Evolutionary conservation across 106 monocot genomes (phyloP), one percentile per base, ranked within the genome.

Genomic region (Phalaenopsis equestris): DNA sequence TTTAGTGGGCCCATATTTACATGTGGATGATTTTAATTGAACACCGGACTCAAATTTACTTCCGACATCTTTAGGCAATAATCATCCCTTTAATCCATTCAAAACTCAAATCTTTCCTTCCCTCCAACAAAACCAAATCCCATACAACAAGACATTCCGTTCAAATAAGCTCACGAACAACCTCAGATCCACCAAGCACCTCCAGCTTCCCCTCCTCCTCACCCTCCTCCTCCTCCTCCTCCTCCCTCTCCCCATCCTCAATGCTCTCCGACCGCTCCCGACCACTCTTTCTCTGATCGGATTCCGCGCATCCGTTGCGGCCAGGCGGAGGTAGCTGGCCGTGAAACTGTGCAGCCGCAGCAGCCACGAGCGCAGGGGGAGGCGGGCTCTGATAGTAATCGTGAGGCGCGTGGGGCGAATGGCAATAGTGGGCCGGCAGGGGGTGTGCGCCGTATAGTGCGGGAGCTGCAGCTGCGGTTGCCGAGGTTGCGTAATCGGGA

Each of bases 401-500:
- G 12, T 52, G 79, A 52, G 52, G 52, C 12, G 14, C 52, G 14
- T 82, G 75, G 38, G 85, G 55, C 5, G 83, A 14, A 23, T 23
- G 11, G 58, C 87, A 87, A 87, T 85, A 91, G 81, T 96, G 93
- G 17, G 88, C 77, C 23, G 61, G 67, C 48, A 77, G 3, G 57
- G 81, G 83, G 43, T 87, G 86, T 72, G 77, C n/a, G 42, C 81
- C 82, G 41, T 84, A 72, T 15, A 88, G 90, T 45, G 80, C 80
- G 14, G 87, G 82, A 3, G 88, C 85, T 17, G 68, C 80, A 0
- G 70, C 87, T 0, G 70, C 80, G 1, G 81, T 67, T 8, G 90
- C 89, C 38, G 90, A 79, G 16, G 93, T 75, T 15, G 93, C 91
- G 72, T 92, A 96, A 64, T 96, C 96, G 2, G 88, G 92, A 30